Conservation (phyloP, 2,329 filamentous ascomycete species). For the Colletotrichum sidae region DNA sequence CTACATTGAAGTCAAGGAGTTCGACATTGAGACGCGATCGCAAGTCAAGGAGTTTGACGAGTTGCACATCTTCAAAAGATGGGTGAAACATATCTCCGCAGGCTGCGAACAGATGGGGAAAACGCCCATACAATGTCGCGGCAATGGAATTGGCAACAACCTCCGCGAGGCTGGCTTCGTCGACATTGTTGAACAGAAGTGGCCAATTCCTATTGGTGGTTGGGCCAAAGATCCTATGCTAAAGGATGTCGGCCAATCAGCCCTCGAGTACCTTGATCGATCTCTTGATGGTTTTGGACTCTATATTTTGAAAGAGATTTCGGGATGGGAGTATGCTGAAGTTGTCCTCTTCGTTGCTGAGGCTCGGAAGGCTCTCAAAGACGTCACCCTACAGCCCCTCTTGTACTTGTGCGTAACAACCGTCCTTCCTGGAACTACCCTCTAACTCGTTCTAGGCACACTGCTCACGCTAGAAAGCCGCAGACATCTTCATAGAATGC, state of each 20-base stretch:
- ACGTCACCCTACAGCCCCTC: constrained; percentile 1
- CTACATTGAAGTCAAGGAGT: constrained; percentile 48
- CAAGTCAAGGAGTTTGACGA: constrained; percentile 37
- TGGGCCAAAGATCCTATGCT: constrained; percentile 39
- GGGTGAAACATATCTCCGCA: constrained; percentile 42
- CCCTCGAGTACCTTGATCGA: constrained; percentile 39
- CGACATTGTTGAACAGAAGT: constrained; percentile 24
- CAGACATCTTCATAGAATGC: too few species aligned
- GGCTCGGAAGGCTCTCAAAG: constrained; percentile 34
- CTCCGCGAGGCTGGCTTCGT: constrained; percentile 31
- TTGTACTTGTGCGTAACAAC: constrained; percentile 1
- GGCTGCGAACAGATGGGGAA: constrained; percentile 43
- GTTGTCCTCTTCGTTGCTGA: constrained; percentile 39
- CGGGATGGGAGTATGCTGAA: constrained; percentile 43
- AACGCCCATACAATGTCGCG: constrained; percentile 13
- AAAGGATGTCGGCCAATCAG: constrained; percentile 41
- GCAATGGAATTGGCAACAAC: constrained; percentile 13
- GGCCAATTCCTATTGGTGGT: constrained; percentile 41
- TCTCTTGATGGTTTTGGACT: constrained; percentile 45
- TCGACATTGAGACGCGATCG: not conserved
- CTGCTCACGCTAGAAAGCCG: too few species aligned
- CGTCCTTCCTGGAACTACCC: too few species aligned
- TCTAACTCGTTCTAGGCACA: too few species aligned
- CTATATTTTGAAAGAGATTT: constrained; percentile 43
- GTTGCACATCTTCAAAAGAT: constrained; percentile 43